Conservation (phyloP, 805 yeast species). For the Candida xiaguanensis region DNA sequence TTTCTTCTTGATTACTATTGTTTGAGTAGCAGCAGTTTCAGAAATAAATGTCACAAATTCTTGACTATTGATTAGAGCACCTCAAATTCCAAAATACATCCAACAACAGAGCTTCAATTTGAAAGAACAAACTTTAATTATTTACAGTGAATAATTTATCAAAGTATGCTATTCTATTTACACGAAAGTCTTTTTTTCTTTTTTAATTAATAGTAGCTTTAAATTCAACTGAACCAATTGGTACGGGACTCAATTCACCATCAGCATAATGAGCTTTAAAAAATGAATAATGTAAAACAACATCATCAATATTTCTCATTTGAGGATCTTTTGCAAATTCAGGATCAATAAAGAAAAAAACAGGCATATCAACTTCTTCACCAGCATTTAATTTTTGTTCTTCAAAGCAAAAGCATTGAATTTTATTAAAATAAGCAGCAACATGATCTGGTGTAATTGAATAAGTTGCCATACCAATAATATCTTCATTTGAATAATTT, state of each 20-base stretch:
- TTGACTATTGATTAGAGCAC: too few species aligned
- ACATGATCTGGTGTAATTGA: slow-evolving; percentile 95
- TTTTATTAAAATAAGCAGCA: slow-evolving; percentile 93
- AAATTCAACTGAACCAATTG: slow-evolving; percentile 18
- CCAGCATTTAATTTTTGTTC: slow-evolving; percentile 93
- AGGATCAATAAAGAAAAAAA: slow-evolving; percentile 94
- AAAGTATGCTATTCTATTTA: too few species aligned
- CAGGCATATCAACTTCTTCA: slow-evolving; percentile 98
- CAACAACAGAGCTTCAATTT: too few species aligned
- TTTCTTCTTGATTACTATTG: too few species aligned
- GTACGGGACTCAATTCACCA: slow-evolving; percentile 40
- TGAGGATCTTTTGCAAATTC: slow-evolving; percentile 91
- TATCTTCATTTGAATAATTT: slow-evolving; percentile 79
- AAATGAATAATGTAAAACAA: slow-evolving; percentile 88
- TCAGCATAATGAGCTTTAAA: slow-evolving; percentile 58
- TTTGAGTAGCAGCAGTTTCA: too few species aligned
- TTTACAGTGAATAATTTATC: too few species aligned
- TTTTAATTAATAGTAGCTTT: slow-evolving; percentile 8
- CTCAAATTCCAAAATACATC: too few species aligned
- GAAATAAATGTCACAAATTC: too few species aligned
- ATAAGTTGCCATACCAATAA: slow-evolving; percentile 98
- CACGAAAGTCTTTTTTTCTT: not conserved
- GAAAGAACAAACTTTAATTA: too few species aligned
- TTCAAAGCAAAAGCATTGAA: slow-evolving; percentile 97
- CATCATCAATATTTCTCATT: slow-evolving; percentile 86